Evolutionary conservation across 345 rosid genomes (phyloP), one percentile per base, ranked within the genome.

Genomic region (Syzygium jambos): DNA sequence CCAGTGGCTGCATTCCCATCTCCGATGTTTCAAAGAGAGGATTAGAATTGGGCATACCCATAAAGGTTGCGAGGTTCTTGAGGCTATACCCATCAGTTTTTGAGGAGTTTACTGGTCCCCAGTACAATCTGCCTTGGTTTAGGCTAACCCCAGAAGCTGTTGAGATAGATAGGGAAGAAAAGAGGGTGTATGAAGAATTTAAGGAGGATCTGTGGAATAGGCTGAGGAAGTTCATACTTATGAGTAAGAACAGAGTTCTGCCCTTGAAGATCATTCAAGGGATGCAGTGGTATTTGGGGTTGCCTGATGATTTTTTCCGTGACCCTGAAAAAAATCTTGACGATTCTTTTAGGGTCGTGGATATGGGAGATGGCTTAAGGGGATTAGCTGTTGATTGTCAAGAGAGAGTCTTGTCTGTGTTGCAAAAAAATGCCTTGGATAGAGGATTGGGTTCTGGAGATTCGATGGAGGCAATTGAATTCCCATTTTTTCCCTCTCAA

Each of bases 121-220:
- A 92, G 84, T 84, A 94, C 86, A 92, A 93, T 90, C 91, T 95
- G 86, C 99, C 99, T n/a, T 95, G 99, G 98, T 97, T 96, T 91
- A 93, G 93, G 90, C 85, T 97, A 87, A 97, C 98, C 87, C 92
- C 85, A 73, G 95, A 94, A 91, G 98, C 98, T 84, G 80, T 84
- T 78, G 96, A 93, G 87, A 92, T 95, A 82, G 94, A 96, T 88
- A 88, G 86, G 52, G 91, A 92, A 87, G 98, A 97, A 91, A 91
- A 86, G 84, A 86, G 77, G 87, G 90, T 93, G 9, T 90, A 89
- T 68, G 91, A 93, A 86, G 91, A 92, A 12, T 91, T 90, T 52
- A 90, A 89, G 13, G 95, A 90, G 6, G 97, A 95, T 85, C 88
- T 97, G 89, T 85, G 88, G 52, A 93, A 89, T 34, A 92, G 98